These are phyloP conservation scores for Fusarium sororula DNA, from an alignment of 2,329 filamentous ascomycete species.

Conservation along the genomic window DNA sequence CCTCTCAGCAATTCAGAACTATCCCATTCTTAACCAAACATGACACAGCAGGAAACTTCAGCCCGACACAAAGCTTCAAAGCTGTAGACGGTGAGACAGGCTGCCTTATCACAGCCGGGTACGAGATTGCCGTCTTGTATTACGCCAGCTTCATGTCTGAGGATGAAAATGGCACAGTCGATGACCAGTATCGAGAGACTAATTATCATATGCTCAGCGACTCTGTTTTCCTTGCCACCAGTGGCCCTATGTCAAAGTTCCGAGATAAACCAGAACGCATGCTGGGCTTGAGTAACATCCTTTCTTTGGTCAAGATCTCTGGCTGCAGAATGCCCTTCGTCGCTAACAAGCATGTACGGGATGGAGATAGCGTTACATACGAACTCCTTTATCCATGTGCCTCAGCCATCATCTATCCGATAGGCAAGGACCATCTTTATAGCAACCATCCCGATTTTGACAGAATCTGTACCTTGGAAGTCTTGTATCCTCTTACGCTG, in stretches of 20 bases:
- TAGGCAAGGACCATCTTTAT: not conserved
- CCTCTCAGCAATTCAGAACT: not conserved
- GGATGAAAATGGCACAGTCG: not conserved
- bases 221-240: not conserved
- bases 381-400: conserved; percentile 3
- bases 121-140: not conserved
- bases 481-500: not conserved
- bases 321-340: conserved; percentile 5
- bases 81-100: conserved; percentile 5
- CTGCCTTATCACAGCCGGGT: conserved; percentile 7
- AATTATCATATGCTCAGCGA: not conserved
- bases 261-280: not conserved
- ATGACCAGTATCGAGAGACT: not conserved
- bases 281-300: not conserved
- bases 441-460: conserved; percentile 5
- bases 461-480: not conserved
- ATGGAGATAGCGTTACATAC: not conserved
- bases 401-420: not conserved
- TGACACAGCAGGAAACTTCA: not conserved
- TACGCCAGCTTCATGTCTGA: not conserved
- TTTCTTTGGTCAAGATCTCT: not conserved
- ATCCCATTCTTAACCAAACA: not conserved
- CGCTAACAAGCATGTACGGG: not conserved
- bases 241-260: not conserved
- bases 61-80: not conserved